phyloP scores from a whole-genome alignment of 495 filamentous ascomycete species.

The Clavariopsis aquatica region DNA sequence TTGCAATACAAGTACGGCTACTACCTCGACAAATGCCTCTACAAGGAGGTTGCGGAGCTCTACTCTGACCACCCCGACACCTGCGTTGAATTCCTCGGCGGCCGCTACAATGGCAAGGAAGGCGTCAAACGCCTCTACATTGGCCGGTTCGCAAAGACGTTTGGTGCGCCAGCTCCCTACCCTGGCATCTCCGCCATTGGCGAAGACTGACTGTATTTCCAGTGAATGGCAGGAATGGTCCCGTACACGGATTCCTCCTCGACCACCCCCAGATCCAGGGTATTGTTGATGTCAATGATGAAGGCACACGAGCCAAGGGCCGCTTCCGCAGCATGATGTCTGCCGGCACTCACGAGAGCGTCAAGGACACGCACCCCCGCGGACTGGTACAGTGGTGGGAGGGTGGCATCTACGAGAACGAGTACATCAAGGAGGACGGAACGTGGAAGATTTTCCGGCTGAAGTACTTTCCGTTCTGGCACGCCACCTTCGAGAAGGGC shows the following conservation, averaged over 20 bases:
- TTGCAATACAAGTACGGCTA: conserved; percentile 60
- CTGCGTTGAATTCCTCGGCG: conserved; percentile 58
- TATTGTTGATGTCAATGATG: conserved; percentile 42
- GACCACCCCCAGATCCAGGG: conserved; percentile 62
- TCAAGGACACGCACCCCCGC: conserved; percentile 51
- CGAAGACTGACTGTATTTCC: too few species aligned
- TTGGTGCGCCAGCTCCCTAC: too few species aligned
- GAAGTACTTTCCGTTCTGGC: conserved; percentile 61
- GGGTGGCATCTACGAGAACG: conserved; percentile 60
- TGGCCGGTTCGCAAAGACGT: conserved; percentile 51
- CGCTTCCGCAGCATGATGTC: conserved; percentile 59
- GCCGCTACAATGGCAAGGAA: conserved; percentile 55
- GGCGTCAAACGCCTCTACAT: conserved; percentile 58
- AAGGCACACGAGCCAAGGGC: conserved; percentile 53
- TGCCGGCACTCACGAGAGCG: conserved; percentile 54
- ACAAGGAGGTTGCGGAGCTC: conserved; percentile 57
- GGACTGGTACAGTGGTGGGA: conserved; percentile 60
- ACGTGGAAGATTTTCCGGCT: conserved; percentile 58
- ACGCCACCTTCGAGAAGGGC: conserved; percentile 55
- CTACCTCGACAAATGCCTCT: conserved; percentile 61
- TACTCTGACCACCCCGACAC: conserved; percentile 56
- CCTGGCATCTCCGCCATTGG: too few species aligned
- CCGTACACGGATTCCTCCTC: conserved; percentile 56
- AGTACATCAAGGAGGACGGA: conserved; percentile 60
- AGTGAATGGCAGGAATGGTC: conserved; percentile 54